Evolutionary conservation across 1,139 yeast species (phyloP).

Genomic region (Yamadazyma atlantica): DNA sequence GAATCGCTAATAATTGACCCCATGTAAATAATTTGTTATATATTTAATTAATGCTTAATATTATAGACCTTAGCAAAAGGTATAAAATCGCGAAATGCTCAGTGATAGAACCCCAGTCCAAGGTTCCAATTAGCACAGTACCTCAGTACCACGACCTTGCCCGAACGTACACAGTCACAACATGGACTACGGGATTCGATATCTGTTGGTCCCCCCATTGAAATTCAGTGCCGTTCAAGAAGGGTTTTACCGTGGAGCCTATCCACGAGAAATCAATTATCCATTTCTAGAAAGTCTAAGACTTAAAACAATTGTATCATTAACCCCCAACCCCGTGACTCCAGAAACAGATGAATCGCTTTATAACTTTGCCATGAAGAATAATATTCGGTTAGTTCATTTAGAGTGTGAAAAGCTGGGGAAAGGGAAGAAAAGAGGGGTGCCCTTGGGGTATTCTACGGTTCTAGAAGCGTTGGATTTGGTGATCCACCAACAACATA

Average conservation of each 20-base stretch:
- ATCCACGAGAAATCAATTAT: conserved; percentile 74
- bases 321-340: conserved; percentile 75
- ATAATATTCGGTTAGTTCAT: conserved; percentile 57
- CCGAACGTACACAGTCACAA: background rate
- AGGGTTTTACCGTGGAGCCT: conserved; percentile 77
- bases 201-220: conserved; percentile 71
- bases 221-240: conserved; percentile 73
- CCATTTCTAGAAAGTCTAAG: conserved; percentile 68
- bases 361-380: conserved; percentile 46
- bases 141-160: too few relatives aligned
- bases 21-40: too few relatives aligned
- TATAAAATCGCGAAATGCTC: too few relatives aligned
- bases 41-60: too few relatives aligned
- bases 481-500: conserved; percentile 56
- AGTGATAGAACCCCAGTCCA: too few relatives aligned
- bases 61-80: background rate
- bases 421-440: conserved; percentile 75
- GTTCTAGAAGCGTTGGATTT: conserved; percentile 59
- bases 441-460: conserved; percentile 69
- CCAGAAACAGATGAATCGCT: conserved; percentile 51
- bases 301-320: conserved; percentile 70
- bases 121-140: too few relatives aligned
- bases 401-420: conserved; percentile 65
- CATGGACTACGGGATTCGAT: conserved; percentile 27
- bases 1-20: too few relatives aligned